A percentile compares a stretch with the other conserved stretches of the same genome.
phyloP scores from a whole-genome alignment of 257 asterid genomes.

The Solanum peruvianum region DNA sequence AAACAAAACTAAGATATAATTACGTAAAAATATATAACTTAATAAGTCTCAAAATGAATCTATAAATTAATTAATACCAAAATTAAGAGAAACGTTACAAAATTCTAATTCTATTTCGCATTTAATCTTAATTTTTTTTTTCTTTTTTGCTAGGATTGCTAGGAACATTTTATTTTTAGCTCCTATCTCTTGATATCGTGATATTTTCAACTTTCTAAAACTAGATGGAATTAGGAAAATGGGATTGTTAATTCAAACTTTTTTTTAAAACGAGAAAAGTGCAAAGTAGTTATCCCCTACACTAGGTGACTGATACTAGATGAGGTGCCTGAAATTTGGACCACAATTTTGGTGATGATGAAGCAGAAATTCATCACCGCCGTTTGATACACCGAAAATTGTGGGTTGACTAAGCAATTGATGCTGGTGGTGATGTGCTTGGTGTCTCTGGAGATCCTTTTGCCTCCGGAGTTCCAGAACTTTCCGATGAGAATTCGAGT shows the following conservation, averaged over 20 bases:
- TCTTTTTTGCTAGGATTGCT: not conserved
- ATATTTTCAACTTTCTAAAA: conserved; percentile 25
- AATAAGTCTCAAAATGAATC: not conserved
- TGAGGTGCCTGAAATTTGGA: conserved; percentile 69
- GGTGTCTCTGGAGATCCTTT: conserved; percentile 53
- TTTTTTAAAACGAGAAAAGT: not conserved
- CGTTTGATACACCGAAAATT: conserved; percentile 52
- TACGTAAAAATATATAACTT: not conserved
- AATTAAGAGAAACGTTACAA: not conserved
- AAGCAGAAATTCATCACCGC: conserved; percentile 75
- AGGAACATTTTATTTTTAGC: not conserved
- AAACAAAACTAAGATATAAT: not conserved
- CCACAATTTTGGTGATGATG: conserved; percentile 50
- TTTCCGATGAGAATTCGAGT: conserved; percentile 94
- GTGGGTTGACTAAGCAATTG: conserved; percentile 46
- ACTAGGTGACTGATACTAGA: conserved; percentile 17
- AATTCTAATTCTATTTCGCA: not conserved
- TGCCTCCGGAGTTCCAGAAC: conserved; percentile 92
- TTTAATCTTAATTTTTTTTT: not conserved
- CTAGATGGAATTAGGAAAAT: conserved; percentile 24
- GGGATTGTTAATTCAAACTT: not conserved
- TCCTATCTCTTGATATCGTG: not conserved
- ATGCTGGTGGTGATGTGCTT: conserved; percentile 23
- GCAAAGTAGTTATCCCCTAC: not conserved
- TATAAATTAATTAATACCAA: not conserved